Percentiles rank a stretch among this genome's conserved stretches.
Conservation (phyloP, 345 rosid genomes). For the Gossypium australe region DNA sequence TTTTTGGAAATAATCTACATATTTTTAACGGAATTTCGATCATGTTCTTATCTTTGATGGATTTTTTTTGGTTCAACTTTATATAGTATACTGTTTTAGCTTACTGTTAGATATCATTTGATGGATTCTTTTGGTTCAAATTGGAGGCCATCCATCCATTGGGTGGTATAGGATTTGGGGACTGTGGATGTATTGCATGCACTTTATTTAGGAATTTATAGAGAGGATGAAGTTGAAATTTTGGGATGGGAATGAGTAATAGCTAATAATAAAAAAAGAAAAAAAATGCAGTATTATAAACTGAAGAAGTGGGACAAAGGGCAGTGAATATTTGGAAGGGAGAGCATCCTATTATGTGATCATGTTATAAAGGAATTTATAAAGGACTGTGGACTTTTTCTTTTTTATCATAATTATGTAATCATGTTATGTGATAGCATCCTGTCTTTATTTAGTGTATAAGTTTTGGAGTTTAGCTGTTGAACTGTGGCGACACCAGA, state of each 20-base stretch:
- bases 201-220: not conserved
- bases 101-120: not conserved
- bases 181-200: not conserved
- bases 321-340: conserved; percentile 82
- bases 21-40: too few relatives aligned
- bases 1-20: too few relatives aligned
- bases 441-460: conserved; percentile 35
- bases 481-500: conserved; percentile 78
- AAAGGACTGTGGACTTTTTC: conserved; percentile 56
- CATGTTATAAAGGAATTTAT: too few relatives aligned
- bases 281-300: not conserved
- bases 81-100: too few relatives aligned
- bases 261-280: not conserved
- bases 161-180: not conserved
- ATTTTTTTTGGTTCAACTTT: too few relatives aligned
- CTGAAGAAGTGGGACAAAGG: conserved; percentile 38
- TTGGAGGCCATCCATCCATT: not conserved
- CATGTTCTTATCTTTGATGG: too few relatives aligned
- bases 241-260: not conserved
- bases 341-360: conserved; percentile 23
- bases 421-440: conserved; percentile 16
- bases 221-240: too few relatives aligned
- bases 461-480: conserved; percentile 70
- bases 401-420: not conserved
- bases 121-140: conserved; percentile 1